Conservation (phyloP, 1,139 yeast genomes). For the Geotrichum cucujoidarum region DNA sequence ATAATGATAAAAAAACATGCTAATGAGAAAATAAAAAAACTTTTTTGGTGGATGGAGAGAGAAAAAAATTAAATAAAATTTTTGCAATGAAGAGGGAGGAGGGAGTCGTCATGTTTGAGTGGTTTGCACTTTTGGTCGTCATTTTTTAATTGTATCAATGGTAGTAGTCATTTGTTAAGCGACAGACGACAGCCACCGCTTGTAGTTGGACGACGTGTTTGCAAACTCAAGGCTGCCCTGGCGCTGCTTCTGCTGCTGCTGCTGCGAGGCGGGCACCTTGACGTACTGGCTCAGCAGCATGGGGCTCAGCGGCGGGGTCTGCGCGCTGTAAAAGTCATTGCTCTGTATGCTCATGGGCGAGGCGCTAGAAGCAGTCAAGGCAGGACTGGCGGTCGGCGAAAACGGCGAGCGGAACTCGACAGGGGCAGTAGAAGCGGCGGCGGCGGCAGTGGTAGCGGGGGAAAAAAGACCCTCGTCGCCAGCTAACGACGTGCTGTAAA, state of each 20-base stretch:
- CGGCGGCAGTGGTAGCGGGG: neutral
- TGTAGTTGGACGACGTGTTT: constrained; percentile 26
- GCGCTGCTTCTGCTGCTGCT: constrained; percentile 7
- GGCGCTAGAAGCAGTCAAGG: constrained; percentile 20
- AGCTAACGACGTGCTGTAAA: neutral
- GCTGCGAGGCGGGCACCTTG: constrained; percentile 9
- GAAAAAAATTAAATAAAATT: neutral
- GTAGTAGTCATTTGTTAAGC: neutral
- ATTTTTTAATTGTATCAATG: neutral
- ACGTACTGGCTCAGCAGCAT: constrained; percentile 20
- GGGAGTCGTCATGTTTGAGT: constrained; percentile 3
- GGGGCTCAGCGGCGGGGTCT: constrained; percentile 26
- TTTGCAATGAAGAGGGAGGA: neutral
- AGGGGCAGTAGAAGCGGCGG: neutral
- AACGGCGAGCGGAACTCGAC: constrained; percentile 2
- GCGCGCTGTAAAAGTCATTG: constrained; percentile 11
- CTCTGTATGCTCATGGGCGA: constrained; percentile 12
- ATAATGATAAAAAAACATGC: neutral
- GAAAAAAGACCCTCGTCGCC: neutral
- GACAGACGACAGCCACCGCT: constrained; percentile 27
- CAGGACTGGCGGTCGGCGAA: constrained; percentile 12
- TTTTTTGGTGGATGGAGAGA: neutral
- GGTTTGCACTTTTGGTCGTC: constrained; percentile 5
- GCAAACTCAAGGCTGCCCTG: constrained; percentile 9
- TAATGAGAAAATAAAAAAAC: neutral